Base-by-base conservation (phyloP, 2,329 filamentous ascomycete genomes). In the Epichloe coenophiala region DNA sequence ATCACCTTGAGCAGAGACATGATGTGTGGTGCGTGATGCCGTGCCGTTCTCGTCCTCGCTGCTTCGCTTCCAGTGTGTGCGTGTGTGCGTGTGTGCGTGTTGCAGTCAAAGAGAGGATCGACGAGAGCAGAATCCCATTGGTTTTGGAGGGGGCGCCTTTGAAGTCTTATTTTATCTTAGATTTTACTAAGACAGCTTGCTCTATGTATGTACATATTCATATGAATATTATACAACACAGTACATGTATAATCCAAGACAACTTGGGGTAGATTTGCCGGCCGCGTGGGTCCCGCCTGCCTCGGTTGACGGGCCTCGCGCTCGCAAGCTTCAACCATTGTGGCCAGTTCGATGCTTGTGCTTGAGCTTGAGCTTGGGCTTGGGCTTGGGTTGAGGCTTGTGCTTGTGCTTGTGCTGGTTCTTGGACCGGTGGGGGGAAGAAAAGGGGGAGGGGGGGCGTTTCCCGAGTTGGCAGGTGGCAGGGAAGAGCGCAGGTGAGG, bases 1-100 rank as follows among this genome's bases (percentile, higher is more conserved):
- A 54, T n/a, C 27, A 52, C 9, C 5, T 23, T 39, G 9, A 53
- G 6, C 21, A 53, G 41, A 5, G 51, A 51, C 53, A 55, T 55
- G 50, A n/a, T 21, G 19, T n/a, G 21, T 23, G 21, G n/a, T 31
- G 40, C n/a, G 19, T 37, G 11, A 23, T 23, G 23, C 23, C 23
- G 23, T 7, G 23, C 21, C 23, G 23, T 23, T 23, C 1, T 23
- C 5, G 23, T 23, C 23, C 23, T 23, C 23, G 23, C 23, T 23
- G 23, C 23, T 23, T 23, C 23, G 23, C 23, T 23, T 23, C 23
- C 5, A 23, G 21, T 37, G 35, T 37, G 12, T 0, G 35, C 2
- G 23, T 8, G 23, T 27, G 27, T 1, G 27, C 8, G 21, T 23
- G 21, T 23, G 21, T 1, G 4, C 3, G 19, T 3, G 19, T 21